These are phyloP conservation scores for Mycena chlorophos DNA, from an alignment of 768 basidiomycete genomes.

Conservation along the genomic window DNA sequence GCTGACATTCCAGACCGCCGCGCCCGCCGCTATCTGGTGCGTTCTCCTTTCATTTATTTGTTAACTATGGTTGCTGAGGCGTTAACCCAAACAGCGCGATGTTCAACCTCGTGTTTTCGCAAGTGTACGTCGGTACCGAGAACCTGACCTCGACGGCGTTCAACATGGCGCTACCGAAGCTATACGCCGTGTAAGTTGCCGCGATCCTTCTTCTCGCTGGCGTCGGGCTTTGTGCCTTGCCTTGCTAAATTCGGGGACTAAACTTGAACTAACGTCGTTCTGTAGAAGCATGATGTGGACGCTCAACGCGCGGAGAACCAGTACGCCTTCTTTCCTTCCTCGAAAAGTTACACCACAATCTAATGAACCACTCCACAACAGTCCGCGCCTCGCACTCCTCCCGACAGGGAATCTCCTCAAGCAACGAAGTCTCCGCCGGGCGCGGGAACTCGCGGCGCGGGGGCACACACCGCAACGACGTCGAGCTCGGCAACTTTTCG, in stretches of 20 bases:
- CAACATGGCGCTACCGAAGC: conserved; percentile 10
- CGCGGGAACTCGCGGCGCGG: neutral
- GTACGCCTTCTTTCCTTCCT: neutral
- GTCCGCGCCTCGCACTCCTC: conserved; percentile 6
- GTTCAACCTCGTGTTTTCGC: conserved; percentile 13
- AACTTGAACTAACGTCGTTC: too few species aligned
- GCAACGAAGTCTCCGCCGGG: conserved; percentile 8
- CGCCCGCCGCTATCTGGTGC: conserved; percentile 5
- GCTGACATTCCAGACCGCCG: conserved; percentile 6
- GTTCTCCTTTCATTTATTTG: neutral
- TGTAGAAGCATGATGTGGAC: conserved; percentile 17
- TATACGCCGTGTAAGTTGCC: conserved; percentile 1
- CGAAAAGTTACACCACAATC: neutral
- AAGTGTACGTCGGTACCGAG: neutral
- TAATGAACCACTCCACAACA: too few species aligned
- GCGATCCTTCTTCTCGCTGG: neutral
- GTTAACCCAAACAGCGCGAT: neutral
- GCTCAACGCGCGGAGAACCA: conserved; percentile 10
- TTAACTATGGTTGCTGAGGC: neutral
- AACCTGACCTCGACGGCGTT: conserved; percentile 6
- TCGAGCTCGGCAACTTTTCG: conserved; percentile 5
- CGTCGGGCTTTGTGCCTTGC: too few species aligned
- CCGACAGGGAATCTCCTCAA: neutral
- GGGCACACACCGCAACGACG: neutral
- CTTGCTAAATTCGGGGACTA: too few species aligned